A percentile compares a stretch with the other conserved stretches of the same genome.
Evolutionary conservation across 1,284 basidiomycete genomes (phyloP).

Genomic region (Ceratobasidium sp.): DNA sequence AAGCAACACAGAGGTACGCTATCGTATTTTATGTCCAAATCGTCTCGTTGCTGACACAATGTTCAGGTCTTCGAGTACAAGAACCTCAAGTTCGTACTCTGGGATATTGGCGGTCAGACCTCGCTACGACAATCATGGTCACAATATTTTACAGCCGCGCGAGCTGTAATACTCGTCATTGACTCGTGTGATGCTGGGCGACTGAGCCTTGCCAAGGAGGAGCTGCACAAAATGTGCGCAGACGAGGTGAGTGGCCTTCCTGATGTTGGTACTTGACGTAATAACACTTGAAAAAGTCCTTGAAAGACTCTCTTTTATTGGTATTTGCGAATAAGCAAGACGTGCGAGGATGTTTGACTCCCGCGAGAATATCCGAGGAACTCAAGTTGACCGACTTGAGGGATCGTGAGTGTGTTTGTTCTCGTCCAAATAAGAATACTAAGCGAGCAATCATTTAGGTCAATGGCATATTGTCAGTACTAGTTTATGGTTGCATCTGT

Average conservation of each 20-base stretch:
- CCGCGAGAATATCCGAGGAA: slow-evolving; percentile 41
- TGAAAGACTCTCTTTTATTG: slow-evolving; percentile 52
- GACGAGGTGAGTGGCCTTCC: slow-evolving; percentile 46
- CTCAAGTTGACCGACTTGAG: slow-evolving; percentile 40
- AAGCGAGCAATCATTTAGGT: slow-evolving; percentile 7
- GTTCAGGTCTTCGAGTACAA: slow-evolving; percentile 48
- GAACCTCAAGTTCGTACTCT: slow-evolving; percentile 50
- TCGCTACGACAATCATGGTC: slow-evolving; percentile 50
- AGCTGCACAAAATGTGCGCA: slow-evolving; percentile 49
- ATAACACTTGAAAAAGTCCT: slow-evolving; percentile 12
- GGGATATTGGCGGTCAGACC: slow-evolving; percentile 51
- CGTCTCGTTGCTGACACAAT: slow-evolving; percentile 1
- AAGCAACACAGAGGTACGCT: slow-evolving; percentile 47
- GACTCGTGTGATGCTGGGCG: slow-evolving; percentile 50
- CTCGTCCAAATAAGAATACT: background rate
- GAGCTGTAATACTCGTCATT: slow-evolving; percentile 51
- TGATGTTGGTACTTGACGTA: background rate
- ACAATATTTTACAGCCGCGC: slow-evolving; percentile 48
- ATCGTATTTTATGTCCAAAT: too few species aligned
- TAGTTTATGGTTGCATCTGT: background rate
- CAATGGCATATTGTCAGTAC: slow-evolving; percentile 43
- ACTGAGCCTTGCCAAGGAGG: slow-evolving; percentile 44
- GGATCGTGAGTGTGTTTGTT: slow-evolving; percentile 35
- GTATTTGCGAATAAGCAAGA: slow-evolving; percentile 70
- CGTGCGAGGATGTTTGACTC: slow-evolving; percentile 53